Evolutionary conservation across 345 rosid genomes (phyloP).

Genomic region (Combretum micranthum): DNA sequence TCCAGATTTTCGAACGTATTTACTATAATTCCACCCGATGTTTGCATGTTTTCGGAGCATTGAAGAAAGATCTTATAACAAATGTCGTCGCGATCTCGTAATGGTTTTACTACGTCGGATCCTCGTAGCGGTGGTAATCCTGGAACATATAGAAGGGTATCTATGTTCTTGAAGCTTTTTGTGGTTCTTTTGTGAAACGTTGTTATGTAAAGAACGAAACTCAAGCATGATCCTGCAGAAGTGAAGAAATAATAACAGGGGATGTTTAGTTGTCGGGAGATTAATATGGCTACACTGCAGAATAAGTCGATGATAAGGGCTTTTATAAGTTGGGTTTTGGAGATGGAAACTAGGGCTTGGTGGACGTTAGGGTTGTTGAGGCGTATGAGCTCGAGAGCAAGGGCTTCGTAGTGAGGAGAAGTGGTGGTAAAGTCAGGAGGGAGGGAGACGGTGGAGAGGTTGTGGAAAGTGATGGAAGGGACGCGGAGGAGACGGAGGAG

Average conservation of each 20-base stretch:
- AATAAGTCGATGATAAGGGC: constrained; percentile 45
- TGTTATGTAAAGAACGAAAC: constrained; percentile 21
- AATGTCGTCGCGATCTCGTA: constrained; percentile 14
- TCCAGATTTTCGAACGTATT: constrained; percentile 32
- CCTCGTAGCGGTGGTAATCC: constrained; percentile 33
- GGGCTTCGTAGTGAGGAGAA: constrained; percentile 14
- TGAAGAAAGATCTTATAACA: constrained; percentile 15
- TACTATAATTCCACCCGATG: constrained; percentile 23
- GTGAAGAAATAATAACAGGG: constrained; percentile 39
- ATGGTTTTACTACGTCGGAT: constrained; percentile 4
- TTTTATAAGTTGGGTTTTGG: constrained; percentile 14
- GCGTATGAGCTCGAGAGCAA: constrained; percentile 19
- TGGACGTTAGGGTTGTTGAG: constrained; percentile 35
- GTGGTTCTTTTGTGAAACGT: constrained; percentile 19
- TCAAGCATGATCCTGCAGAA: constrained; percentile 29
- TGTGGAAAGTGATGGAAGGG: constrained; percentile 35
- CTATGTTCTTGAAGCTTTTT: constrained; percentile 30
- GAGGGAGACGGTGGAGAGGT: constrained; percentile 23
- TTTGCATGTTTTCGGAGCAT: constrained; percentile 2
- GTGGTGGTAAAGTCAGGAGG: constrained; percentile 14
- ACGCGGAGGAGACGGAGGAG: constrained; percentile 17
- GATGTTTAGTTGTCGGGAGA: constrained; percentile 25
- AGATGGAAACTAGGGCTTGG: constrained; percentile 24
- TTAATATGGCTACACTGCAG: constrained; percentile 24
- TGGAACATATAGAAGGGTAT: constrained; percentile 23